Percentiles rank a stretch among this genome's conserved stretches.
Conservation (phyloP, 345 rosid species). For the Acer saccharum region DNA sequence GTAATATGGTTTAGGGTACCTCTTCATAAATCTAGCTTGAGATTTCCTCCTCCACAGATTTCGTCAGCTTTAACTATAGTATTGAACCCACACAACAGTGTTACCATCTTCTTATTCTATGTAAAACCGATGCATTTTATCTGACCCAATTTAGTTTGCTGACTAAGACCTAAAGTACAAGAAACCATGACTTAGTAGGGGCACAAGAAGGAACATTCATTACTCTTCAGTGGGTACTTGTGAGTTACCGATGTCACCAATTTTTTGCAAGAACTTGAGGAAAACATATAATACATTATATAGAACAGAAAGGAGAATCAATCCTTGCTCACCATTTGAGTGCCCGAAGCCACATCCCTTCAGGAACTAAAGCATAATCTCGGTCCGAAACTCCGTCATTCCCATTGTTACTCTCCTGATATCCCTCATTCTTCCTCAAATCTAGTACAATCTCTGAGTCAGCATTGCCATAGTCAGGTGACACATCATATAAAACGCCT, state of each 20-base stretch:
- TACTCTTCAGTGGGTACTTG: background rate
- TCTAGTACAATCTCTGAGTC: slow-evolving; percentile 46
- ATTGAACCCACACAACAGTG: background rate
- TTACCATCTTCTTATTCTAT: background rate
- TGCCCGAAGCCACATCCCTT: slow-evolving; percentile 59
- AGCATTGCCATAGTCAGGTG: slow-evolving; percentile 35
- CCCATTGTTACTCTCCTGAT: slow-evolving; percentile 20
- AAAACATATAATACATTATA: background rate
- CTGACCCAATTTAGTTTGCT: no score
- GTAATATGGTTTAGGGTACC: background rate
- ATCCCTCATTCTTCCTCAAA: slow-evolving; percentile 50
- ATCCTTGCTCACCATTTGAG: slow-evolving; percentile 52
- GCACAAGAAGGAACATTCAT: background rate
- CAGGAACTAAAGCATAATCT: slow-evolving; percentile 63
- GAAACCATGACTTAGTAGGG: background rate
- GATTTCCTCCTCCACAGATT: background rate
- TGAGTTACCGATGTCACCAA: background rate
- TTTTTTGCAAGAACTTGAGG: background rate
- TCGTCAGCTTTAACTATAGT: background rate
- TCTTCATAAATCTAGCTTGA: background rate
- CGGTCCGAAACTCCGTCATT: slow-evolving; percentile 45
- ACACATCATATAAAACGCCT: slow-evolving; percentile 48
- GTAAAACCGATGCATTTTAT: background rate
- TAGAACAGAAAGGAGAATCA: background rate
- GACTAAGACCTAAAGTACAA: no score